phyloP scores from a whole-genome alignment of 257 asterid species.

The Scutellaria barbata region DNA sequence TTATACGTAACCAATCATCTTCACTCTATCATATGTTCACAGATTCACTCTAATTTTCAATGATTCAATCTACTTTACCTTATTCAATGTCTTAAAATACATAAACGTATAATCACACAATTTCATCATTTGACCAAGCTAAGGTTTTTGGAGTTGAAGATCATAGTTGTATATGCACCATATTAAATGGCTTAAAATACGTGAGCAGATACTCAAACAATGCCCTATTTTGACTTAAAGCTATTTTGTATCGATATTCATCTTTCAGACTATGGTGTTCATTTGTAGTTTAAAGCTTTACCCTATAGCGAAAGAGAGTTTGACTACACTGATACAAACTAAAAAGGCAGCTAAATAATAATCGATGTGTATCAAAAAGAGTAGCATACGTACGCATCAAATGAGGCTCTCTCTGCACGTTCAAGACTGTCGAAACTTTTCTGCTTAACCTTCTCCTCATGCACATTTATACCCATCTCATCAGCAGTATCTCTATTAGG shows the following conservation, averaged over 20 bases:
- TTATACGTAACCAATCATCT: slow-evolving; percentile 28
- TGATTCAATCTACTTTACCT: background rate
- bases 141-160: no score
- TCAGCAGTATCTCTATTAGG: background rate
- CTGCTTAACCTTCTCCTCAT: background rate
- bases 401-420: background rate
- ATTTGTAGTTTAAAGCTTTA: no score
- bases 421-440: background rate
- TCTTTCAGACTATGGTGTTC: background rate
- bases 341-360: background rate
- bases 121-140: no score
- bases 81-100: background rate
- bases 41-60: background rate
- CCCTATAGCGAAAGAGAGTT: no score
- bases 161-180: background rate
- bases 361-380: background rate
- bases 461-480: background rate
- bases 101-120: no score
- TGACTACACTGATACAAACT: background rate
- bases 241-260: background rate
- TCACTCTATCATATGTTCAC: background rate
- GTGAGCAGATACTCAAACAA: background rate
- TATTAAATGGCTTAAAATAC: background rate
- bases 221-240: no score
- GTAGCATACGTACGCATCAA: background rate